phyloP scores from a whole-genome alignment of 2,329 filamentous ascomycete genomes.

The Septoria petroselini region DNA sequence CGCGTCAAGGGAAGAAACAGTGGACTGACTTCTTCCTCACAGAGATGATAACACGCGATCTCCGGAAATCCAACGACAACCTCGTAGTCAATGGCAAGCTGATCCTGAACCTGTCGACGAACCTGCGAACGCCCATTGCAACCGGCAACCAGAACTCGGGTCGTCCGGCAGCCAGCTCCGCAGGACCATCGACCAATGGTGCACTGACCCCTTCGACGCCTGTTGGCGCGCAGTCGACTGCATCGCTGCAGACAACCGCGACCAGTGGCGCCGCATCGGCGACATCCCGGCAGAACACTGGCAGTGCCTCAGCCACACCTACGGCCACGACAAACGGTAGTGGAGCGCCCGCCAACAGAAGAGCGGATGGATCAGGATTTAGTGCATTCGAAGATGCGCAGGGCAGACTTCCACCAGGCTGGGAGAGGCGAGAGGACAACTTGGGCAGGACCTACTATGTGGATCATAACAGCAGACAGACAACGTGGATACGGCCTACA shows the following conservation, averaged over 20 bases:
- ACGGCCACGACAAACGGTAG: conserved; percentile 11
- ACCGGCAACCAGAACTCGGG: conserved; percentile 39
- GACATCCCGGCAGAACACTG: conserved; percentile 28
- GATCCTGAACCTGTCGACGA: conserved; percentile 93
- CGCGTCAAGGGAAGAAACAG: conserved; percentile 1
- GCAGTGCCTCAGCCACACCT: conserved; percentile 15
- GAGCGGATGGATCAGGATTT: conserved; percentile 51
- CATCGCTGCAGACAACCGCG: conserved; percentile 35
- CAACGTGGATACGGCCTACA: conserved; percentile 93
- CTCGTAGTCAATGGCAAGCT: conserved; percentile 96
- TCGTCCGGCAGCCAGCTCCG: conserved; percentile 43
- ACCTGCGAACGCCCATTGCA: conserved; percentile 69
- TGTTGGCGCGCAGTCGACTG: conserved; percentile 40
- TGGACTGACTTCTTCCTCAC: conserved; percentile 22
- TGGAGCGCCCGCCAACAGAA: conserved; percentile 36
- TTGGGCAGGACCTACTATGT: conserved; percentile 96
- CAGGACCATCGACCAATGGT: conserved; percentile 40
- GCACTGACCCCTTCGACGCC: conserved; percentile 41
- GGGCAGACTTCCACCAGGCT: conserved; percentile 84
- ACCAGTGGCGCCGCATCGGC: conserved; percentile 30
- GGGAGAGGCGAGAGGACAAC: conserved; percentile 95
- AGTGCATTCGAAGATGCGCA: conserved; percentile 97
- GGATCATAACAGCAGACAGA: conserved; percentile 94
- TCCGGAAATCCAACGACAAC: conserved; percentile 98
- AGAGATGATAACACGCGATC: conserved; percentile 96